Conservation (phyloP, 306 rosid species). For the Cicer yamashitae region DNA sequence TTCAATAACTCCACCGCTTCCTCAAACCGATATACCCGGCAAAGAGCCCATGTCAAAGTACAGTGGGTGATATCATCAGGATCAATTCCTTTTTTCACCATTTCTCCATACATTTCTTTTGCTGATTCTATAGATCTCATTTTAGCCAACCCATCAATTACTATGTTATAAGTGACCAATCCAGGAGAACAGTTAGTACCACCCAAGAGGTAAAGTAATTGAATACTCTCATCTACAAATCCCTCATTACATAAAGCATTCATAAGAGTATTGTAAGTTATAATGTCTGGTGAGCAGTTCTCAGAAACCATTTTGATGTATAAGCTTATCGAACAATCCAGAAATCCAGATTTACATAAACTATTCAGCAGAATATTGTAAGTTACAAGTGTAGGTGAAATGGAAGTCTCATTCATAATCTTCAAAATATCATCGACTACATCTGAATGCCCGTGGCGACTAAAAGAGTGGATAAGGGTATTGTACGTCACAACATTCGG, state of each 20-base stretch:
- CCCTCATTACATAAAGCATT: constrained; percentile 81
- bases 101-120: constrained; percentile 60
- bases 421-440: constrained; percentile 68
- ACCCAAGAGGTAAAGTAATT: constrained; percentile 56
- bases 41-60: constrained; percentile 68
- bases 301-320: constrained; percentile 65
- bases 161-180: constrained; percentile 73
- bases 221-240: constrained; percentile 70
- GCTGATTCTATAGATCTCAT: constrained; percentile 67
- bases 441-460: constrained; percentile 67
- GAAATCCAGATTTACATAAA: constrained; percentile 71
- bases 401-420: constrained; percentile 66
- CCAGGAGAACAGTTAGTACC: constrained; percentile 70
- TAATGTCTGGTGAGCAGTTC: constrained; percentile 72
- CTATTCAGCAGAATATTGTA: constrained; percentile 82
- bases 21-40: constrained; percentile 56
- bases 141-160: constrained; percentile 72
- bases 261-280: constrained; percentile 81
- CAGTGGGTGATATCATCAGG: constrained; percentile 85
- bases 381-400: constrained; percentile 70
- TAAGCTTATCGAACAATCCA: constrained; percentile 73
- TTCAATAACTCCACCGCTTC: constrained; percentile 66
- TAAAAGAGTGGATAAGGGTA: constrained; percentile 77
- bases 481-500: constrained; percentile 80
- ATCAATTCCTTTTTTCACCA: constrained; percentile 60